These are phyloP conservation scores for Penicillium coprophilum DNA, from an alignment of 495 filamentous ascomycete species.

Conservation along the genomic window DNA sequence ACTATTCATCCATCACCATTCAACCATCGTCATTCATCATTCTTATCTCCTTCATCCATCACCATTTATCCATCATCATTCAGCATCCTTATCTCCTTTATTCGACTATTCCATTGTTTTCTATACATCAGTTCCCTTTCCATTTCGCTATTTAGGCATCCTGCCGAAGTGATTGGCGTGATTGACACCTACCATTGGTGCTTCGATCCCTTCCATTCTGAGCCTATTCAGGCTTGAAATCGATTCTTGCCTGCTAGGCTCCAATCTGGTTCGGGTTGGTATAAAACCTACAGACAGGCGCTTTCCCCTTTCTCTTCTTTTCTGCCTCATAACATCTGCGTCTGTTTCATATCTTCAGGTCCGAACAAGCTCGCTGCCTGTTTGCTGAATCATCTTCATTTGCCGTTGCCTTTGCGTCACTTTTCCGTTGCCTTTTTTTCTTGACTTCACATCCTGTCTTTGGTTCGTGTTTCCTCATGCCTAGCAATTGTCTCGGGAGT, in stretches of 20 bases:
- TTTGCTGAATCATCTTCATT: neutral
- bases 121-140: neutral
- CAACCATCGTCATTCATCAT: neutral
- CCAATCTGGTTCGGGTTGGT: neutral
- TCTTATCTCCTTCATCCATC: neutral
- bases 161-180: neutral
- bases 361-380: neutral
- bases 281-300: neutral
- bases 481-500: neutral
- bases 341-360: neutral
- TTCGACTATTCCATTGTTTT: constrained; percentile 1
- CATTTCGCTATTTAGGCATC: neutral
- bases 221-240: neutral
- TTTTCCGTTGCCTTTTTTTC: neutral
- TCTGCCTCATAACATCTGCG: neutral
- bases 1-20: neutral
- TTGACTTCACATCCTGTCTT: neutral
- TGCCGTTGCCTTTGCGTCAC: neutral
- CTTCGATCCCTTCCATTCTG: neutral
- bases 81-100: neutral
- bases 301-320: neutral
- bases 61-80: constrained; percentile 5
- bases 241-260: neutral
- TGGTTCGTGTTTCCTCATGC: neutral
- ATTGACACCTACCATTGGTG: constrained; percentile 4